Conservation (phyloP, 371 early-diverging fungal genomes). For the Mortierella sp. region DNA sequence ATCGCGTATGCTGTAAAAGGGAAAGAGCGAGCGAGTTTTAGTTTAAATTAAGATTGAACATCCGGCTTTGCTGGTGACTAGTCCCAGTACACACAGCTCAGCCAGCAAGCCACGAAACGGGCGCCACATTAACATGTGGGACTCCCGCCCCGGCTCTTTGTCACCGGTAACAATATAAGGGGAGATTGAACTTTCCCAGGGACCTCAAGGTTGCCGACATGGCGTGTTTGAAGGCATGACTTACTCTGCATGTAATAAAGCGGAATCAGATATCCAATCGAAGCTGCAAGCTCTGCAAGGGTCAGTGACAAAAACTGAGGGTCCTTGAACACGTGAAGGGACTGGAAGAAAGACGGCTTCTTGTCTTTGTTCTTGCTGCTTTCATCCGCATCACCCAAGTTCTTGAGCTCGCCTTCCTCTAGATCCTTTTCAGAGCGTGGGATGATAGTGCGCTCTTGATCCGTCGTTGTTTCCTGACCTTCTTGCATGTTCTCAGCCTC, state of each 20-base stretch:
- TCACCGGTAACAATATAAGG: too few species aligned
- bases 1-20: constrained; percentile 33
- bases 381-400: background rate
- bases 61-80: constrained; percentile 15
- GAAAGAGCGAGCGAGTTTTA: constrained; percentile 1
- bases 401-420: background rate
- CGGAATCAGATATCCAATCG: constrained; percentile 42
- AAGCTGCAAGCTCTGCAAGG: constrained; percentile 31
- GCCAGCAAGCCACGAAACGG: too few species aligned
- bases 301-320: constrained; percentile 39
- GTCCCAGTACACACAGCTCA: background rate
- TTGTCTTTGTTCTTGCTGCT: background rate
- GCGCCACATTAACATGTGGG: too few species aligned
- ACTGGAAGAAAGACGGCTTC: constrained; percentile 27
- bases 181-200: background rate
- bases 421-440: background rate
- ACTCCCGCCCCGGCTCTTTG: too few species aligned
- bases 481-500: background rate
- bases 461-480: background rate
- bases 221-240: background rate
- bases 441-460: constrained; percentile 5
- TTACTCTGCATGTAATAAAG: constrained; percentile 45
- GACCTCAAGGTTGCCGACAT: background rate
- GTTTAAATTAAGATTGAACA: constrained; percentile 46
- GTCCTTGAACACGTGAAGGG: constrained; percentile 40